Base-by-base conservation (phyloP, 306 rosid species). In the Benincasa hispida region DNA sequence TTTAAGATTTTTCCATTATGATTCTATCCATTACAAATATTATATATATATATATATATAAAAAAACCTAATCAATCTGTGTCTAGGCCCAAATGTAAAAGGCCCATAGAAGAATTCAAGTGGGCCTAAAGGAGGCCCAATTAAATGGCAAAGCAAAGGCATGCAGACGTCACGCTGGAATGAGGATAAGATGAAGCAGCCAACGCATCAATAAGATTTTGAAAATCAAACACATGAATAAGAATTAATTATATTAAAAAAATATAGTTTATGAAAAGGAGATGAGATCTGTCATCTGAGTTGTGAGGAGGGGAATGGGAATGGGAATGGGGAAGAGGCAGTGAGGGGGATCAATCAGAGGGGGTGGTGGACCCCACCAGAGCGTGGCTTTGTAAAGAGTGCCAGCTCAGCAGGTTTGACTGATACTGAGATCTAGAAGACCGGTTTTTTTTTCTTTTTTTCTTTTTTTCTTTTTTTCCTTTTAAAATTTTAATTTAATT, bases 321-420 rank as follows among this genome's bases (percentile, higher is more conserved):
- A 57, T 13, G 55, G 55, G 55, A 17, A 50, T 15, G 2, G 34
- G 63, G 63, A 48, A 66, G 56, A 27, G 45, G 47, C 18, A 50
- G 47, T 24, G 69, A 17, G 21, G 57, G 54, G 79, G 34, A 66
- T 66, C 73, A 3, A 65, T 37, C 45, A 39, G 42, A 39, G 2
- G 42, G 2, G 42, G 19, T 2, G 12, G 27, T 1, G 15, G 74
- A 5, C 47, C 77, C 74, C 61, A 34, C 34, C 45, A 37, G 47
- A 77, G 61, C 80, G 74, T 77, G 80, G 61, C 28, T 77, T 77
- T 77, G 35, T 22, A 21, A 50, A 60, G 37, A 51, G 25, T 76
- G 80, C 75, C 75, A 77, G 80, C 55, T 65, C 45, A 77, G 54
- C 65, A 18, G 19, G 3, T 65, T 77, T 65, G 75, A 65, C 80